These are phyloP conservation scores for Wakefieldia striispora DNA, from an alignment of 768 basidiomycete genomes.

Conservation along the genomic window DNA sequence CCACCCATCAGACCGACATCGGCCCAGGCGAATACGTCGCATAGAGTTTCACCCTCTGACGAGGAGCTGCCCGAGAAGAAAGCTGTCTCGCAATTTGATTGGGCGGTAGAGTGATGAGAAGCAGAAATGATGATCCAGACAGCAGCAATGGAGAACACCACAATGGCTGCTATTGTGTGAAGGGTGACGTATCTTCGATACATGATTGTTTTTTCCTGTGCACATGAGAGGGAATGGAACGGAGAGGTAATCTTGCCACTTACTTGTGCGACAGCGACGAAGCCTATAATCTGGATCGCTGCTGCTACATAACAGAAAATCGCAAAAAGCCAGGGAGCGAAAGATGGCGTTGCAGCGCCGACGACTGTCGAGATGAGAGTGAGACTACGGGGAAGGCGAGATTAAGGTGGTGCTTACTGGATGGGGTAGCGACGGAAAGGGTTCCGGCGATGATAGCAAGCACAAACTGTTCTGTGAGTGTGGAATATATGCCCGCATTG, in stretches of 20 bases:
- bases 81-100: constrained; percentile 56
- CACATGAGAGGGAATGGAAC: constrained; percentile 4
- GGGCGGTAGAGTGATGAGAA: constrained; percentile 68
- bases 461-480: constrained; percentile 73
- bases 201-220: constrained; percentile 62
- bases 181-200: constrained; percentile 70
- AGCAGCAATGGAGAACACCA: constrained; percentile 73
- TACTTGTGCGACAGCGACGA: constrained; percentile 80
- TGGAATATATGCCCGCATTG: constrained; percentile 86
- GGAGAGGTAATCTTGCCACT: neutral
- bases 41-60: constrained; percentile 67
- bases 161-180: constrained; percentile 52
- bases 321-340: constrained; percentile 71
- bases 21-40: constrained; percentile 90
- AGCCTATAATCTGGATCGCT: constrained; percentile 76
- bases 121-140: constrained; percentile 84
- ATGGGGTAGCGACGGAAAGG: constrained; percentile 72
- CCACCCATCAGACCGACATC: constrained; percentile 89
- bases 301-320: constrained; percentile 75
- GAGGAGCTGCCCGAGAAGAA: constrained; percentile 47
- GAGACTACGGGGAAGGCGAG: constrained; percentile 3
- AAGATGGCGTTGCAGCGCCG: constrained; percentile 78
- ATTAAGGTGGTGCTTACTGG: constrained; percentile 51
- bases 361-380: constrained; percentile 55
- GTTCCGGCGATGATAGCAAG: constrained; percentile 66